Base-by-base conservation (phyloP, 2,329 filamentous ascomycete species). In the Hymenoscyphus occultus region DNA sequence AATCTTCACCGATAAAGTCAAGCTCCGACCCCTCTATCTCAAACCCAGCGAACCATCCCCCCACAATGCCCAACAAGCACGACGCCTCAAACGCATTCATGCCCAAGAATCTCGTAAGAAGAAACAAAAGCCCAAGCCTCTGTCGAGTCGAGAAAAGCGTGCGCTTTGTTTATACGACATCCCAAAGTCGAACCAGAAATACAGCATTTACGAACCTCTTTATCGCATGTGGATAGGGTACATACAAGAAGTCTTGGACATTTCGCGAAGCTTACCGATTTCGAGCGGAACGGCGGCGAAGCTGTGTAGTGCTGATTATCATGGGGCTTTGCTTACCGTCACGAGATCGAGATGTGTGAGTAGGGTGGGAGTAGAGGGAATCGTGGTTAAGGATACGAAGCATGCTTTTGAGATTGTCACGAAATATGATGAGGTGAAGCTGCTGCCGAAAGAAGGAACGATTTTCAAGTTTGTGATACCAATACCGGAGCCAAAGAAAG, bases 401-500 rank as follows among this genome's bases (percentile, higher is more conserved):
- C 94, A 90, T 73, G 89, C 90, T 1, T 91, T 98, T 77, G 91
- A 96, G 76, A 79, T 99, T 67, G 84, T 98, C 48, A 97, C 92
- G 2, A 81, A 77, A 73, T 83, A 82, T 70, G 84, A 93, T 77
- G 80, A 83, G 70, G 73, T 95, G 56, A 96, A 95, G 80, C 81
- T 86, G 51, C 82, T 98, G 64, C 94, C 95, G 3, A 99, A 99
- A 76, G 93, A 96, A 75, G 89, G 93, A 48, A 94, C 93, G 0
- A 82, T 94, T 19, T 98, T 99, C 73, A 84, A 87, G 22, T 86
- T 98, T 69, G 83, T 86, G 68, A 81, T 98, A 10, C 86, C 89
- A 0, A 75, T 74, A 4, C 70, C 65, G 0, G 42, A 16, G 13
- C 6, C 16, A 14, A 62, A 66, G 22, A 35, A 62, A 7, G 69